These are phyloP conservation scores for Aspergillus taichungensis DNA, from an alignment of 495 filamentous ascomycete genomes.

Conservation along the genomic window DNA sequence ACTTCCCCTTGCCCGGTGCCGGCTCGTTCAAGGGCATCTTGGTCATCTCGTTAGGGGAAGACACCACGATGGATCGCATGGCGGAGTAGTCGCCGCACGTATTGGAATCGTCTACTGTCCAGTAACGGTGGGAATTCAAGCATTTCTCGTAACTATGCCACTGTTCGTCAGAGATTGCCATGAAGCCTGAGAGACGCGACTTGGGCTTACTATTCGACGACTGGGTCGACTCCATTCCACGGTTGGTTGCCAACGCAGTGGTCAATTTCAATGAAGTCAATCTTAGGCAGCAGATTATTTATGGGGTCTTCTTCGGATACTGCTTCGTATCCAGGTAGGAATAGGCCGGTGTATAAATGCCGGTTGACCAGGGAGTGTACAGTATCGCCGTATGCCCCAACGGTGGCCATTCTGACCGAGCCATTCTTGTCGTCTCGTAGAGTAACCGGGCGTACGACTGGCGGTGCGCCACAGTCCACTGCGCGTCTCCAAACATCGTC, in stretches of 20 bases:
- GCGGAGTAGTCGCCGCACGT: conserved; percentile 76
- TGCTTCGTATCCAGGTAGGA: conserved; percentile 63
- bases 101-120: conserved; percentile 70
- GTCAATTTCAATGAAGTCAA: conserved; percentile 60
- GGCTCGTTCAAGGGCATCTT: conserved; percentile 94
- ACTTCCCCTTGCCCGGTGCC: conserved; percentile 62
- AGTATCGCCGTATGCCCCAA: conserved; percentile 76
- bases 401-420: conserved; percentile 52
- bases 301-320: conserved; percentile 34
- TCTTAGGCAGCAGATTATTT: conserved; percentile 35
- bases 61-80: conserved; percentile 71
- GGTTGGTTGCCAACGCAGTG: conserved; percentile 84
- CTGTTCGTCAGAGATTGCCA: not conserved
- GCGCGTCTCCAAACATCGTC: conserved; percentile 57
- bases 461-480: conserved; percentile 50
- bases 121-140: conserved; percentile 78
- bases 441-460: conserved; percentile 45
- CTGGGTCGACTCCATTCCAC: conserved; percentile 64
- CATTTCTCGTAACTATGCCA: conserved; percentile 55
- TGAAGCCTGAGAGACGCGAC: not conserved
- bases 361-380: conserved; percentile 71
- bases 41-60: conserved; percentile 58
- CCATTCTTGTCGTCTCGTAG: conserved; percentile 34
- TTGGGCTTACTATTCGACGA: conserved; percentile 54
- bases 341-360: conserved; percentile 49